Evolutionary conservation across 2,329 filamentous ascomycete genomes (phyloP).

Genomic region (Calonectria hongkongensis): DNA sequence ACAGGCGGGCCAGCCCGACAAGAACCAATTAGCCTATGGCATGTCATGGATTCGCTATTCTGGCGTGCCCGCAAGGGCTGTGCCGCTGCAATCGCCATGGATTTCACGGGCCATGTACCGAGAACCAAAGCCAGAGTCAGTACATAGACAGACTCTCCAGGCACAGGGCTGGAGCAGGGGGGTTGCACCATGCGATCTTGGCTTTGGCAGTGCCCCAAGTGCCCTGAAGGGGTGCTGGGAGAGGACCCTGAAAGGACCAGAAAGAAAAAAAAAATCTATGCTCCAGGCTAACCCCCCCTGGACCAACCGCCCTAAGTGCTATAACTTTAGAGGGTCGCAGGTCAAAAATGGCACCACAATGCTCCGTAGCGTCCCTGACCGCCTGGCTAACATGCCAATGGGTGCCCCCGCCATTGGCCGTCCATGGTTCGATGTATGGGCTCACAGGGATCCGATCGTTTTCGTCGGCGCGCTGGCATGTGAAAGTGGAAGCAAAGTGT

Average conservation of each 20-base stretch:
- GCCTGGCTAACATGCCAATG: slow-evolving; percentile 36
- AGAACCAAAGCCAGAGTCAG: slow-evolving; percentile 22
- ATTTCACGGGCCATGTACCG: slow-evolving; percentile 35
- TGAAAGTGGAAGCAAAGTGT: slow-evolving; percentile 39
- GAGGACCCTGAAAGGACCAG: slow-evolving; percentile 7
- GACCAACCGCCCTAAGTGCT: slow-evolving; percentile 15
- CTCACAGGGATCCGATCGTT: slow-evolving; percentile 41
- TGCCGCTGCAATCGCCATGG: slow-evolving; percentile 32
- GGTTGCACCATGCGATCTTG: slow-evolving; percentile 16
- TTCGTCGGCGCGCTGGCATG: slow-evolving; percentile 37
- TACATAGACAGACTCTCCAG: slow-evolving; percentile 10
- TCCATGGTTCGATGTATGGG: slow-evolving; percentile 43
- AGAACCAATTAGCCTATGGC: slow-evolving; percentile 31
- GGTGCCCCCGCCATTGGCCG: slow-evolving; percentile 29
- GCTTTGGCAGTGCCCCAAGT: background rate
- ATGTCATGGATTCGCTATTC: slow-evolving; percentile 36
- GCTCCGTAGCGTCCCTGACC: slow-evolving; percentile 39
- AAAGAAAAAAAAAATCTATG: slow-evolving; percentile 3
- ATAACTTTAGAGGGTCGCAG: slow-evolving; percentile 22
- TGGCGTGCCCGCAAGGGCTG: slow-evolving; percentile 14
- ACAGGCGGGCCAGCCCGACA: slow-evolving; percentile 33
- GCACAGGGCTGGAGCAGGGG: slow-evolving; percentile 17
- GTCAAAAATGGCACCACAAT: slow-evolving; percentile 39
- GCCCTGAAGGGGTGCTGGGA: background rate
- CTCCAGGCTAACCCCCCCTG: slow-evolving; percentile 25